phyloP scores from a whole-genome alignment of 192 early-diverging fungal species.

The Spinellus fusiger region DNA sequence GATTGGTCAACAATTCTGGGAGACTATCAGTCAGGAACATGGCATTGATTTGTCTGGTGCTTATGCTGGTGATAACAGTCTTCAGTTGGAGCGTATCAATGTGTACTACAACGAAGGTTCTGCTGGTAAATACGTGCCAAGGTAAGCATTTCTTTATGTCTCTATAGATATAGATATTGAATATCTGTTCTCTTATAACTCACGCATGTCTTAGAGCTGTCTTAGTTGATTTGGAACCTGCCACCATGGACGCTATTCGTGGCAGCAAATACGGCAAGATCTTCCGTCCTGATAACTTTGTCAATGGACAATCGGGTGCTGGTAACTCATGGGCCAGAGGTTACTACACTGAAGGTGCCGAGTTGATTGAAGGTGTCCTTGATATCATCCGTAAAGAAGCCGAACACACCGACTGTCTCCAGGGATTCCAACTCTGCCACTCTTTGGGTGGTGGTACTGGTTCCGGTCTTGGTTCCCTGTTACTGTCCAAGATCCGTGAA shows the following conservation, averaged over 20 bases:
- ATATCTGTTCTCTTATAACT: conserved; percentile 9
- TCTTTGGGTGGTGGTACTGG: conserved; percentile 72
- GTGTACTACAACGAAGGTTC: conserved; percentile 79
- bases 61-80: conserved; percentile 53
- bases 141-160: conserved; percentile 21
- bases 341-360: conserved; percentile 74
- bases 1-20: conserved; percentile 88
- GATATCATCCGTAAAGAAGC: conserved; percentile 64
- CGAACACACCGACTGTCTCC: conserved; percentile 59
- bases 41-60: conserved; percentile 62
- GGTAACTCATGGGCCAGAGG: conserved; percentile 96
- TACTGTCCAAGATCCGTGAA: conserved; percentile 70
- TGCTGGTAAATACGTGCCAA: conserved; percentile 64
- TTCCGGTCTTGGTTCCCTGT: conserved; percentile 63
- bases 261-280: conserved; percentile 48
- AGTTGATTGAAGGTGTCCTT: conserved; percentile 59
- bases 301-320: conserved; percentile 67
- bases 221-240: conserved; percentile 77
- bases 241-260: conserved; percentile 61
- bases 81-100: conserved; percentile 76
- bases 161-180: background rate
- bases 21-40: conserved; percentile 77
- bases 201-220: conserved; percentile 37
- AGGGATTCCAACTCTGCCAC: conserved; percentile 71
- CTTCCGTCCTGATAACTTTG: conserved; percentile 67